These are phyloP conservation scores for Paramecium octaurelia DNA, from an alignment of 73 alveolate genomes.

Conservation along the genomic window DNA sequence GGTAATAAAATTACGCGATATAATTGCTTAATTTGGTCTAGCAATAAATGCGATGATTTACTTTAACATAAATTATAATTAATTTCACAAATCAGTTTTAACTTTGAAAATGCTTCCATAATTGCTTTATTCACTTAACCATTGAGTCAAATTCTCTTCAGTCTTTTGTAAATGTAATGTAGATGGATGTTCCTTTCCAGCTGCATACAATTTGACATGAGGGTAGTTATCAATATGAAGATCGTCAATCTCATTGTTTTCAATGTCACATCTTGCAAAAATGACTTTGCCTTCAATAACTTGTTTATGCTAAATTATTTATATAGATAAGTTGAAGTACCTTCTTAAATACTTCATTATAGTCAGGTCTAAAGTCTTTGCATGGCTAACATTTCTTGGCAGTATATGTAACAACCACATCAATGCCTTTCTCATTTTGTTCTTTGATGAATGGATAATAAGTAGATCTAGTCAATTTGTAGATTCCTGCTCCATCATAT, in stretches of 20 bases:
- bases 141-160: neutral
- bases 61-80: neutral
- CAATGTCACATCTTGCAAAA: slow-evolving; percentile 43
- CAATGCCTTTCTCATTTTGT: slow-evolving; percentile 5
- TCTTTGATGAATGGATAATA: neutral
- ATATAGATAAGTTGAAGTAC: neutral
- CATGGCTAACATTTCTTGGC: slow-evolving; percentile 44
- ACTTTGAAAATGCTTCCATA: slow-evolving; percentile 37
- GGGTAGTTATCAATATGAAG: neutral
- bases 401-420: slow-evolving; percentile 41
- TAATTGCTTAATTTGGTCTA: neutral
- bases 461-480: slow-evolving; percentile 17
- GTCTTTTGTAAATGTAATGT: neutral
- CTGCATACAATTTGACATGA: slow-evolving; percentile 46
- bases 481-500: slow-evolving; percentile 52
- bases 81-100: slow-evolving; percentile 28
- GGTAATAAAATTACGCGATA: neutral
- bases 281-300: neutral
- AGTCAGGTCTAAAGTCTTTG: slow-evolving; percentile 40
- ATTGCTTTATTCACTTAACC: slow-evolving; percentile 23
- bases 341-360: slow-evolving; percentile 29
- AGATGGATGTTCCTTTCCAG: slow-evolving; percentile 12
- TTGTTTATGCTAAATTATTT: neutral
- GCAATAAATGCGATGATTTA: neutral
- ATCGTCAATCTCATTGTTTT: slow-evolving; percentile 12